Evolutionary conservation across 225 moss, liverwort and hornwort species (phyloP), one percentile per base, ranked within the genome.

Genomic region (Polytrichum formosum): DNA sequence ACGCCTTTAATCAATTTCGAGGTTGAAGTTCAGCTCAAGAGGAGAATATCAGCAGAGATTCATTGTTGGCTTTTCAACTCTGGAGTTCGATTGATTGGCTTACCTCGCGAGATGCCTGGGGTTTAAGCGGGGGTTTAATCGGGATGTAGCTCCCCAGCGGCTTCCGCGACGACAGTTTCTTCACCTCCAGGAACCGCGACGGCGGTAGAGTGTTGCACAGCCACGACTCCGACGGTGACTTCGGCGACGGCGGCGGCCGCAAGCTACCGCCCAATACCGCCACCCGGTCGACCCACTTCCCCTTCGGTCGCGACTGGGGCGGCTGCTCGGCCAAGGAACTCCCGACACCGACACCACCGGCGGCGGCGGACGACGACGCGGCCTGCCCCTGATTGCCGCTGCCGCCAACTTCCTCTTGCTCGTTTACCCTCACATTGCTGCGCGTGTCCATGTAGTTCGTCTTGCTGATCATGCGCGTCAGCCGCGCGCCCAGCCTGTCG

Each of bases 61-160:
- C 20, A 60, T 60, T 7, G 25, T 60, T 60, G 25, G 59, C 21
- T 60, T 35, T 60, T 25, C 6, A n/a, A 60, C 6, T 63, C 5
- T 25, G 23, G 27, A 2, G 27, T 0, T 33, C 27, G 28, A 63
- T 37, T 3, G n/a, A 29, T 4, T 3, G 6, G 31, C 59, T 21
- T 29, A 85, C 85, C 82, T 79, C 85, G 19, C 55, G 18, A 59
- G 53, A 53, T 8, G 31, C 26, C 35, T 22, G 73, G 1, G 68
- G 55, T 68, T 81, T 81, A 1, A 37, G 72, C 0, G 75, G 78
- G 67, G 75, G 74, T 72, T 82, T 79, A 19, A 86, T 86, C 37
- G 82, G 86, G 61, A 83, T 83, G 6, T 73, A 86, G 69, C 86
- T 83, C 60, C 86, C 86, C 54, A 86, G 83, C 22, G 86, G 80